Evolutionary conservation across 805 yeast species (phyloP), one percentile per base, ranked within the genome.

Genomic region (Yamadazyma takamatsuzukensis): DNA sequence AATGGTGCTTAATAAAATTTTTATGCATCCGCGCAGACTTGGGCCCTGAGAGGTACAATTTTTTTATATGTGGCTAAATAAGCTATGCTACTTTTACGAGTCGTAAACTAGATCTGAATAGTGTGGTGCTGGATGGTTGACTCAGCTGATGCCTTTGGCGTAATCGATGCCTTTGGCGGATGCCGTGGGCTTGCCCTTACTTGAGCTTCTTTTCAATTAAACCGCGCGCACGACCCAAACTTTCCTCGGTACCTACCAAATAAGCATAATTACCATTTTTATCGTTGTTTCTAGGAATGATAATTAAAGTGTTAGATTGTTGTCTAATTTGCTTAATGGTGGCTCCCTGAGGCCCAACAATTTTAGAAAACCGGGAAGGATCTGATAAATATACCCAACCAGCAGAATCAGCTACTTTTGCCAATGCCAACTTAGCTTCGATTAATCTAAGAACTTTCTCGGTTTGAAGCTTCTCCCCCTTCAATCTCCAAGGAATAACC

Each of bases 301-400:
- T 66, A 40, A 84, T 73, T 36, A 74, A 68, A 23, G 82, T 68
- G 13, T 74, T 76, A 14, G 83, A 65, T 37, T 69, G 62, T 17
- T 64, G 62, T 63, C 93, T 78, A 38, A 85, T 70, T 43, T 62
- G 61, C 48, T 72, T 76, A 51, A 86, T 67, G 40, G 74, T 77
- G 21, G 78, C 59, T 29, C 96, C 96, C 45, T 76, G 80, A 11
- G 86, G 78, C 6, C 96, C 96, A 42, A 87, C 74, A 33, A 86
- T 66, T 53, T 69, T 74, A 37, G 81, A 72, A 56, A 83, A 81
- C 17, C 59, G 51, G 10, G 76, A 59, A 17, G 68, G 56, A 36
- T 74, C 68, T 25, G 73, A 57, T 24, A 76, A 59, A 72, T 82
- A 81, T 39, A 83, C 59, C 74, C 76, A 84, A 10, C 80, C 93